A percentile compares a stretch with the other conserved stretches of the same genome.
These are phyloP conservation scores for Sporothrix globosa DNA, from an alignment of 2,329 filamentous ascomycete genomes.

Conservation along the genomic window DNA sequence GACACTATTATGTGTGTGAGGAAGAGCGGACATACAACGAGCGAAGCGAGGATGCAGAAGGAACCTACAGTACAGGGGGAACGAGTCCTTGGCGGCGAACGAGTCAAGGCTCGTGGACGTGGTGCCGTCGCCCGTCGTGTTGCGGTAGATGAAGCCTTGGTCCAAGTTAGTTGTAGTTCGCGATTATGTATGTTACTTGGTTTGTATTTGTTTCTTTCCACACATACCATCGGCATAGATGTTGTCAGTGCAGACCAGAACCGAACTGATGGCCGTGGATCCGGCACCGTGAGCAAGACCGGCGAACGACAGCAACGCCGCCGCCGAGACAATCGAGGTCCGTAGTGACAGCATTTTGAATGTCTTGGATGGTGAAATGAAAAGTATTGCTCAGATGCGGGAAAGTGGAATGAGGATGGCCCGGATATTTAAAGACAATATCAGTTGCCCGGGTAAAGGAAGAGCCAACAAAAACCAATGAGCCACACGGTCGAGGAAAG, in stretches of 20 bases:
- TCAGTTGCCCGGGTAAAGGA: conserved; percentile 22
- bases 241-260: conserved; percentile 27
- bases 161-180: background rate
- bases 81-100: conserved; percentile 24
- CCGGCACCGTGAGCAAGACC: background rate
- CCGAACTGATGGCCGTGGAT: conserved; percentile 3
- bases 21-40: background rate
- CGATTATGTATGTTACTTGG: too few species aligned
- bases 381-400: too few species aligned
- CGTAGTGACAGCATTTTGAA: background rate
- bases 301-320: background rate
- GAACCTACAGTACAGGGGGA: conserved; percentile 30
- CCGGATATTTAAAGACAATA: conserved; percentile 11
- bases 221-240: conserved; percentile 28
- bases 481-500: too few species aligned
- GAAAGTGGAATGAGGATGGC: background rate
- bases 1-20: conserved; percentile 22
- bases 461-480: background rate
- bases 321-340: background rate
- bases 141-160: conserved; percentile 33
- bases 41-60: background rate
- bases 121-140: conserved; percentile 7
- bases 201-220: too few species aligned
- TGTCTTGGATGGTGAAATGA: background rate
- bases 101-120: conserved; percentile 13